These are phyloP conservation scores for Leccinum olivaceopallidum DNA, from an alignment of 768 basidiomycete genomes.

Conservation along the genomic window DNA sequence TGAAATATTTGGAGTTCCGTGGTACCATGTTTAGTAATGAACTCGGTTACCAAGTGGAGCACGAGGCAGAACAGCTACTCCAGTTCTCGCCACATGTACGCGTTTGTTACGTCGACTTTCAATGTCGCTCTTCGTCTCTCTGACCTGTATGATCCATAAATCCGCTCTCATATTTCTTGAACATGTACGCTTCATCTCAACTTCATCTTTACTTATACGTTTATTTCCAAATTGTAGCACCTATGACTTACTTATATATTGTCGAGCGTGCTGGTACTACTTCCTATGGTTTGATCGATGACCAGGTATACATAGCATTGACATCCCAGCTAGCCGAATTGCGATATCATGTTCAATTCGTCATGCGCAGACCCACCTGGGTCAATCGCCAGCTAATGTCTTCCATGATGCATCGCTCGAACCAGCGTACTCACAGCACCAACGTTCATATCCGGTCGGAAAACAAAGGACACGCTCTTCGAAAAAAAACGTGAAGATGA, in stretches of 20 bases:
- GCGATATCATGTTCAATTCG: background rate
- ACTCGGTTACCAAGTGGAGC: background rate
- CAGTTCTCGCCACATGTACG: background rate
- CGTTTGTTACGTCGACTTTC: background rate
- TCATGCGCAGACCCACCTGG: background rate
- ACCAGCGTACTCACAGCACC: background rate
- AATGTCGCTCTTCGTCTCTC: background rate
- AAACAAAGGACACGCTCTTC: background rate
- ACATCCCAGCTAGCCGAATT: background rate
- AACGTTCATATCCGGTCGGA: background rate
- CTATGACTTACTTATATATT: background rate
- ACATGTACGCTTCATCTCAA: background rate
- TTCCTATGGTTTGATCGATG: background rate
- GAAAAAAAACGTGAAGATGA: background rate
- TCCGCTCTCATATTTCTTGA: background rate
- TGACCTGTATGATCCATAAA: background rate
- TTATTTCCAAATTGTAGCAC: background rate
- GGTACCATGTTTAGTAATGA: background rate
- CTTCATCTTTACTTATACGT: background rate
- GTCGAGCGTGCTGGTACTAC: background rate
- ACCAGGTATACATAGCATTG: background rate
- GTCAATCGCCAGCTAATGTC: background rate
- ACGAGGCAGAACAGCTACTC: background rate
- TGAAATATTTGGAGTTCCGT: slow-evolving; percentile 1
- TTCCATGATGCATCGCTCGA: background rate